Evolutionary conservation across 495 filamentous ascomycete genomes (phyloP), one percentile per base, ranked within the genome.

Genomic region (Xanthoparmelia taractica): DNA sequence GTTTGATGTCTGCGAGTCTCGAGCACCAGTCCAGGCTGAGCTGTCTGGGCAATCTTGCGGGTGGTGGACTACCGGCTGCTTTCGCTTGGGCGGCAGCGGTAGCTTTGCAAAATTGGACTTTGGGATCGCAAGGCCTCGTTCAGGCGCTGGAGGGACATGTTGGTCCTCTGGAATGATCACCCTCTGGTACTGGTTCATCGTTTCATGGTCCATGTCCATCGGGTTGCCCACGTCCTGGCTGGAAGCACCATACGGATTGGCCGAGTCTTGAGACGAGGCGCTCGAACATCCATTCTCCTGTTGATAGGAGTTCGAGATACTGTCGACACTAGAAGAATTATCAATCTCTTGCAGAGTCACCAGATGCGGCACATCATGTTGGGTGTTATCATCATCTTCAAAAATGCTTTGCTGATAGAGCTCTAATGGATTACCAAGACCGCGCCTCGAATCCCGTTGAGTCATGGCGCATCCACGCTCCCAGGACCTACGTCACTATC

Each of bases 401-500:
- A 50, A 18, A 23, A 31, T 54, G 29, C 50, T 54, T 33, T 54
- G 50, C 50, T 54, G 50, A 29, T 15, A 54, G 50, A 54, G 64
- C 52, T 60, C 60, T 62, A 40, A 58, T 25, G 60, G 31, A 29
- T 61, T 29, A 15, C 27, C 11, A 59, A 61, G 18, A 40, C 41
- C 31, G 54, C 29, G 55, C 34, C 15, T n/a, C 40, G 45, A 27
- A 48, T 29, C 55, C 36, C 43, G 47, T 62, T 48, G 60, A 50
- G 58, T 18, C 57, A 50, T 58, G 17, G 43, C 31, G 58, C 33
- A 38, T 63, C 50, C 63, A 33, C 57, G 58, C 40, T 67, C 66
- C 66, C 63, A 56, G 61, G 67, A 69, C 60, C 67, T 69, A 64
- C 55, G 37, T 57, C 45, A 57, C 48, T 27, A 66, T 69, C 67